phyloP scores from a whole-genome alignment of 331 rosid species.

The Malus hybrid region DNA sequence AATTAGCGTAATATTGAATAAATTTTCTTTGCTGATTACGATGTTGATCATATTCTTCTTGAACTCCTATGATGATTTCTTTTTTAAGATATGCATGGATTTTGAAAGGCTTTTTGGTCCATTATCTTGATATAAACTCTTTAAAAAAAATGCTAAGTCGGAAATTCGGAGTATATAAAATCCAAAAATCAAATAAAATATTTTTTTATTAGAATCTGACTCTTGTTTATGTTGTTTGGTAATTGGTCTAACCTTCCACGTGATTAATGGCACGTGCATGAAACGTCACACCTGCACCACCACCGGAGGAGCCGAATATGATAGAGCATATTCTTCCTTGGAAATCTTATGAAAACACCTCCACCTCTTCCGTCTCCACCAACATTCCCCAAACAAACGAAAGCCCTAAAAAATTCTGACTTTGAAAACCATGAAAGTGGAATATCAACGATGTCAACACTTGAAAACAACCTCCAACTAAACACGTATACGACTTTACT shows the following conservation, averaged over 20 bases:
- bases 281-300: conserved; percentile 16
- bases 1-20: background rate
- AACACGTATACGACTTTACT: background rate
- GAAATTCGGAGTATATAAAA: no score
- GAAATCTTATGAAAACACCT: background rate
- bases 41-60: background rate
- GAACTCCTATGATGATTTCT: no score
- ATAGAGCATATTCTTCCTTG: conserved; percentile 28
- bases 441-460: background rate
- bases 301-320: conserved; percentile 18
- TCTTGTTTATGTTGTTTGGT: no score
- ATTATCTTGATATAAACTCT: no score
- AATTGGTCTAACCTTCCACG: background rate
- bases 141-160: no score
- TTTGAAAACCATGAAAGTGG: background rate
- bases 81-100: no score
- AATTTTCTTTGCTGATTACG: background rate
- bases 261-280: conserved; percentile 3
- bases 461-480: background rate
- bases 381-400: background rate
- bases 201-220: no score
- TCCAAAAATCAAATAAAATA: no score
- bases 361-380: conserved; percentile 1
- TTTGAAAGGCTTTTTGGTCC: no score
- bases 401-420: background rate